A percentile compares a stretch with the other conserved stretches of the same genome.
These are phyloP conservation scores for Podospora fimiseda DNA, from an alignment of 495 filamentous ascomycete genomes.

Conservation along the genomic window DNA sequence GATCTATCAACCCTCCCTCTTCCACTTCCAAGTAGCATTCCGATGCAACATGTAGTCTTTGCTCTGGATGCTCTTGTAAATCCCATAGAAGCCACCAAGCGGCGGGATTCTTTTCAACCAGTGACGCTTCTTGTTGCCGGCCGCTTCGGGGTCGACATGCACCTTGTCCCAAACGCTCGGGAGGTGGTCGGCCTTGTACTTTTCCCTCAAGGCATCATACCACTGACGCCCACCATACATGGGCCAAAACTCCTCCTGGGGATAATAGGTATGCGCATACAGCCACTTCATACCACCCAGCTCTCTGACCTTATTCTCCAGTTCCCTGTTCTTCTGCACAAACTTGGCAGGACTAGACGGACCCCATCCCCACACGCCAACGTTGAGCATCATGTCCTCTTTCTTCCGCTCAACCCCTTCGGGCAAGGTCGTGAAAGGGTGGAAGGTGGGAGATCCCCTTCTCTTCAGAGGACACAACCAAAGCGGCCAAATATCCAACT, in stretches of 20 bases:
- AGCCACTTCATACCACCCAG: conserved; percentile 62
- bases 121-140: conserved; percentile 24
- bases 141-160: conserved; percentile 29
- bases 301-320: conserved; percentile 58
- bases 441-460: conserved; percentile 37
- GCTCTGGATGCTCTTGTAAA: conserved; percentile 50
- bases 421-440: conserved; percentile 37
- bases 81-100: conserved; percentile 48
- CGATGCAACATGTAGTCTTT: conserved; percentile 50
- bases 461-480: conserved; percentile 55
- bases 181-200: conserved; percentile 46
- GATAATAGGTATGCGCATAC: conserved; percentile 56
- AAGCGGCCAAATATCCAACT: conserved; percentile 50
- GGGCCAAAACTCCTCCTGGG: conserved; percentile 48
- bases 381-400: conserved; percentile 44
- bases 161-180: conserved; percentile 56
- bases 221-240: conserved; percentile 45
- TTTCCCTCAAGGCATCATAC: conserved; percentile 47
- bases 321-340: conserved; percentile 52
- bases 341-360: conserved; percentile 34
- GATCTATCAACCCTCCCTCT: conserved; percentile 13
- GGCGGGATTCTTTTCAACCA: conserved; percentile 42
- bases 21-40: conserved; percentile 47
- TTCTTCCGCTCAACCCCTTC: conserved; percentile 12
- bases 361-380: conserved; percentile 52